Conservation (phyloP, 208 protist species). For the Leishmania mexicana region DNA sequence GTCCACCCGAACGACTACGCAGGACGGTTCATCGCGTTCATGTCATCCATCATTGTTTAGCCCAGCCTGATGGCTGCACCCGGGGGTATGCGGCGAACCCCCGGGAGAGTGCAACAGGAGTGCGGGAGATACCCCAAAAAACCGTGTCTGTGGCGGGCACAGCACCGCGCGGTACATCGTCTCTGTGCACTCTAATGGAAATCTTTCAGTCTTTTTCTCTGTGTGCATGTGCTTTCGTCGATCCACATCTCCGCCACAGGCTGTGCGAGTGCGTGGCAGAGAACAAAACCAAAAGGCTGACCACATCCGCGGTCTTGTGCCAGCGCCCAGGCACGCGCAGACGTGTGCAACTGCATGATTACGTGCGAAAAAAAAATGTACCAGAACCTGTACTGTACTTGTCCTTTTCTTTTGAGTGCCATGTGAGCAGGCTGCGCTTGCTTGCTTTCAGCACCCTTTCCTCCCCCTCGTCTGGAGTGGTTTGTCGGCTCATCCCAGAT, state of each 20-base stretch:
- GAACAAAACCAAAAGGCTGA: not conserved
- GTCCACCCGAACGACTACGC: slow-evolving; percentile 87
- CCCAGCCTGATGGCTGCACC: too few species aligned
- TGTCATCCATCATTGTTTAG: slow-evolving; percentile 90
- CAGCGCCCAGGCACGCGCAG: not conserved
- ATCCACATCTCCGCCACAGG: not conserved
- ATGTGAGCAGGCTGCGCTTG: not conserved
- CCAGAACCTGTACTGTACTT: not conserved
- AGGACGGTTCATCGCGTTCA: slow-evolving; percentile 85
- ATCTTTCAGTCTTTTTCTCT: not conserved
- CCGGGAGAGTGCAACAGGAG: too few species aligned
- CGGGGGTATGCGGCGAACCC: not conserved
- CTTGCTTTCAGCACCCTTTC: not conserved
- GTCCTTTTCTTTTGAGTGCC: not conserved
- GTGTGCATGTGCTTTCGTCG: not conserved
- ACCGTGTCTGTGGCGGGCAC: not conserved
- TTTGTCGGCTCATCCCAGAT: not conserved
- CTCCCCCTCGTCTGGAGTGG: not conserved
- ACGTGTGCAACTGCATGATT: not conserved
- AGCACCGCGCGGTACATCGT: not conserved
- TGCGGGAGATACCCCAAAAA: not conserved
- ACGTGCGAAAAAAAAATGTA: not conserved
- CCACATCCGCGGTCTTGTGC: not conserved
- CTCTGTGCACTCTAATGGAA: not conserved
- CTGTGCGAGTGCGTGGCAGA: not conserved